These are phyloP conservation scores for Phytopythium helicoides DNA, from an alignment of 352 stramenopile genomes.

Conservation along the genomic window DNA sequence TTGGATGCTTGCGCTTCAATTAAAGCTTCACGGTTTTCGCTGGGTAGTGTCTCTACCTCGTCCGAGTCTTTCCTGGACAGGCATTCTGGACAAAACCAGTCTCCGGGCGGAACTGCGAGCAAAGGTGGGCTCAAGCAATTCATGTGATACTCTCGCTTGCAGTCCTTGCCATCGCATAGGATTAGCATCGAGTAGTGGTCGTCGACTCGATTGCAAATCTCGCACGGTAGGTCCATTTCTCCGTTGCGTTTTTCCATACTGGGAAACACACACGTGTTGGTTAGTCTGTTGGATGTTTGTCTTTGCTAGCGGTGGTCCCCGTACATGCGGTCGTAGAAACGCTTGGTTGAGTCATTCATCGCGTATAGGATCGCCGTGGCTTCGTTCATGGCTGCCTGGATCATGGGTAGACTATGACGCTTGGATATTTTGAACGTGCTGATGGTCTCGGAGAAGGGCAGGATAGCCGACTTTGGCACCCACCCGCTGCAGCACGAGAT, in stretches of 20 bases:
- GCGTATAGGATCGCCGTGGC: conserved; percentile 64
- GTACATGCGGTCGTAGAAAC: conserved; percentile 84
- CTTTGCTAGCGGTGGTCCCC: conserved; percentile 10
- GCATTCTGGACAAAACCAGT: conserved; percentile 81
- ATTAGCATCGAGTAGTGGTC: conserved; percentile 82
- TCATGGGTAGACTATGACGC: conserved; percentile 69
- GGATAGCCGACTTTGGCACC: conserved; percentile 68
- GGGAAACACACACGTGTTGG: too few species aligned
- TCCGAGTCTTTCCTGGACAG: conserved; percentile 34
- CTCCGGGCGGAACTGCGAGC: conserved; percentile 48
- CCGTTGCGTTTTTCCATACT: conserved; percentile 75
- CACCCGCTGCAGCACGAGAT: conserved; percentile 47
- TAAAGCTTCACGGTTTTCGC: neutral
- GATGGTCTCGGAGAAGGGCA: conserved; percentile 69
- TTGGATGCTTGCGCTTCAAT: conserved; percentile 3
- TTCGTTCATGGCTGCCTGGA: conserved; percentile 72
- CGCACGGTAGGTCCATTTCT: conserved; percentile 74
- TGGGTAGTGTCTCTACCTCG: conserved; percentile 17
- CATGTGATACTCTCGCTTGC: conserved; percentile 87
- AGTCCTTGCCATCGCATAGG: conserved; percentile 80
- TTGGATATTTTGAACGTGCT: conserved; percentile 54
- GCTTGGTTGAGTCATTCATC: conserved; percentile 44
- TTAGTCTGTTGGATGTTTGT: neutral
- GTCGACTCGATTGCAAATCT: conserved; percentile 77
- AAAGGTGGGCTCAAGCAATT: conserved; percentile 75